Conservation (phyloP, 768 basidiomycete species). For the Mycena chlorophos region DNA sequence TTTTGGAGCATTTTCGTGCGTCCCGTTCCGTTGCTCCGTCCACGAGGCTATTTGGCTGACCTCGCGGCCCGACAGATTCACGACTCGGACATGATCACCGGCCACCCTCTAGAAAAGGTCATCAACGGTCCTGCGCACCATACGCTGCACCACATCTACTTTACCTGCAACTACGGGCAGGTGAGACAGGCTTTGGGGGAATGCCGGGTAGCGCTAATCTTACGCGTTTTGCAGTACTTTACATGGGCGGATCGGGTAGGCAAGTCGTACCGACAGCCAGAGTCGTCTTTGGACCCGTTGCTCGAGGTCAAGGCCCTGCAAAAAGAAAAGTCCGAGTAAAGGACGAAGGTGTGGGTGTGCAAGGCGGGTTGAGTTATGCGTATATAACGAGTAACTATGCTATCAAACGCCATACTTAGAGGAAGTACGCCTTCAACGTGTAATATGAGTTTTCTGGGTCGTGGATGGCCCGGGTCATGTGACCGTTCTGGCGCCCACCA, state of each 20-base stretch:
- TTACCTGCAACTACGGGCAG: constrained; percentile 95
- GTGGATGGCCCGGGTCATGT: too few relatives aligned
- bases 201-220: background rate
- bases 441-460: too few relatives aligned
- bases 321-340: constrained; percentile 18
- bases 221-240: constrained; percentile 74
- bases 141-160: constrained; percentile 94
- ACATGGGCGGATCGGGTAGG: constrained; percentile 88
- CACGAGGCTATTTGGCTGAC: constrained; percentile 2
- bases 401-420: background rate
- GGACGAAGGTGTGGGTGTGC: background rate
- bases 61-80: constrained; percentile 66
- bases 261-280: constrained; percentile 88
- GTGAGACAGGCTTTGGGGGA: constrained; percentile 40
- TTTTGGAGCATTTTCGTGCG: constrained; percentile 89
- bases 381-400: background rate
- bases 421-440: too few relatives aligned
- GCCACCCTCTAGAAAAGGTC: constrained; percentile 78
- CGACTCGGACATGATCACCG: constrained; percentile 98
- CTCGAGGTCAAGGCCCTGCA: constrained; percentile 53
- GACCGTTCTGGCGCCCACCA: too few relatives aligned
- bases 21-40: constrained; percentile 14
- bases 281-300: constrained; percentile 80
- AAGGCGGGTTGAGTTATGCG: background rate
- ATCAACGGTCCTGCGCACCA: constrained; percentile 99